Conservation (phyloP, 106 monocot species). For the Dendrobium officinale region DNA sequence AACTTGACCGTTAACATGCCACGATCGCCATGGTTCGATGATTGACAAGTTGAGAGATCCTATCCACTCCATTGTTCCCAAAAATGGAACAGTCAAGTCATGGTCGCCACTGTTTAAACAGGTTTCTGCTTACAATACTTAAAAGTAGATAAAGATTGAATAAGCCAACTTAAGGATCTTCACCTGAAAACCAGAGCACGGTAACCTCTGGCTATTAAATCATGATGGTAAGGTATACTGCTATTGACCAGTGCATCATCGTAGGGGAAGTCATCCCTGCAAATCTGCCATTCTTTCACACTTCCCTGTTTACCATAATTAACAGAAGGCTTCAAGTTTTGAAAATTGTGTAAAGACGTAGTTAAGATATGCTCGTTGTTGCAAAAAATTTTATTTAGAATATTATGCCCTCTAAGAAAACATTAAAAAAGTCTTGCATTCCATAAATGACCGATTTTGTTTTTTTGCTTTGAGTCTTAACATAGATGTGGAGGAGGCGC, state of each 20-base stretch:
- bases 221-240: conserved; percentile 28
- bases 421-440: too few relatives aligned
- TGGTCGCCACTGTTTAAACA: conserved; percentile 38
- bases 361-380: too few relatives aligned
- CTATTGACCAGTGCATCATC: not conserved
- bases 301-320: not conserved
- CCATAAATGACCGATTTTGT: too few relatives aligned
- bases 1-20: conserved; percentile 34
- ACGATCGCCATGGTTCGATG: conserved; percentile 39
- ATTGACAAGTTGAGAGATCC: conserved; percentile 38
- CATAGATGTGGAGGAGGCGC: too few relatives aligned
- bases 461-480: too few relatives aligned
- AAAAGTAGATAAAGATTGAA: not conserved
- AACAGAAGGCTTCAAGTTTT: not conserved
- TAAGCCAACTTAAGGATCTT: not conserved
- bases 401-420: too few relatives aligned
- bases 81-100: conserved; percentile 33
- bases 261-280: not conserved
- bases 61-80: conserved; percentile 47
- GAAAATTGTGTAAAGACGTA: not conserved
- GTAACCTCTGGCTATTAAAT: conserved; percentile 34
- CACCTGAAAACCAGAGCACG: conserved; percentile 50
- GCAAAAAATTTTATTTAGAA: too few relatives aligned
- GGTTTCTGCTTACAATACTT: not conserved
- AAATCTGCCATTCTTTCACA: conserved; percentile 10